Conservation (phyloP, 73 alveolate genomes). For the Stentor coeruleus region DNA sequence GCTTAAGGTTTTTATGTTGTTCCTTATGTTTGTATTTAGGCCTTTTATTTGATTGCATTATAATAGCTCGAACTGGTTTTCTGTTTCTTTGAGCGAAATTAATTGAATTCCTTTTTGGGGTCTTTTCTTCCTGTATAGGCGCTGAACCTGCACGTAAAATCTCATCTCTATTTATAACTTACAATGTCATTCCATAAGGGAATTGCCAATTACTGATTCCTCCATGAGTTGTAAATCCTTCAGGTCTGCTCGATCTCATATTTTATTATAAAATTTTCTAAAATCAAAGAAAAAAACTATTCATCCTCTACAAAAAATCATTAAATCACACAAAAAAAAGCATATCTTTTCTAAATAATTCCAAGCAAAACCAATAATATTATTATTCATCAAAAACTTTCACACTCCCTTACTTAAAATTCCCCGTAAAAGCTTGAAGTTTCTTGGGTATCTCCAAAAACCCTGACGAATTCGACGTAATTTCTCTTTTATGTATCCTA, state of each 20-base stretch:
- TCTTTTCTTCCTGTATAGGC: conserved; percentile 10
- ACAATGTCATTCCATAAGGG: conserved; percentile 4
- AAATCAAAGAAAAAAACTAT: too few relatives aligned
- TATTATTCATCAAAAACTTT: too few relatives aligned
- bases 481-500: neutral
- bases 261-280: too few relatives aligned
- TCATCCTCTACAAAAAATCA: too few relatives aligned
- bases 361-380: too few relatives aligned
- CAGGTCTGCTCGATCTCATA: neutral
- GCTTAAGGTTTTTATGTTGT: neutral
- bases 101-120: neutral
- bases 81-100: neutral
- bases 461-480: neutral
- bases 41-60: neutral
- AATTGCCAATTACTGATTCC: neutral
- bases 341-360: too few relatives aligned
- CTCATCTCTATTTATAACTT: conserved; percentile 1
- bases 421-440: neutral
- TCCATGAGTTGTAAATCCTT: neutral
- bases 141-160: conserved; percentile 21
- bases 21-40: neutral
- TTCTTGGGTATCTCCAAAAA: neutral
- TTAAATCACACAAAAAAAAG: too few relatives aligned
- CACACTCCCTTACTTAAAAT: too few relatives aligned
- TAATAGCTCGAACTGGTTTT: neutral